Conservation (phyloP, 106 monocot genomes). For the Gastrodia elata region DNA sequence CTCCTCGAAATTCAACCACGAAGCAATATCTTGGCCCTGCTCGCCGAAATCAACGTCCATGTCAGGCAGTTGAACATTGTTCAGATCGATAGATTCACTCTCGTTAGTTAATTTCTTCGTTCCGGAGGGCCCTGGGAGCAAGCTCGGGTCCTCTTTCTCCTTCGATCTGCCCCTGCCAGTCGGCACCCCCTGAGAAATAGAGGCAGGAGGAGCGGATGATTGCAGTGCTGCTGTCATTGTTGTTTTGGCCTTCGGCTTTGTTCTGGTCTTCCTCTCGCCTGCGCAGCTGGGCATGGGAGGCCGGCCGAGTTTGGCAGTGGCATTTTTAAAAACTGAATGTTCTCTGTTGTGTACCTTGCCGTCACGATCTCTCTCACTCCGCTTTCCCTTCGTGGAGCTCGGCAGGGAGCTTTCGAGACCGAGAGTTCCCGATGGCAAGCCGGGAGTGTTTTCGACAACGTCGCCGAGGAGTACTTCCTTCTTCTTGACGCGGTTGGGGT, state of each 20-base stretch:
- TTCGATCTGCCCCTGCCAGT: slow-evolving; percentile 6
- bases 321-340: slow-evolving; percentile 12
- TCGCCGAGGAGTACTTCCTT: slow-evolving; percentile 47
- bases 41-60: slow-evolving; percentile 31
- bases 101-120: slow-evolving; percentile 15
- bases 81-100: slow-evolving; percentile 15
- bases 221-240: too few relatives aligned
- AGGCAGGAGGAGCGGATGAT: slow-evolving; percentile 18
- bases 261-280: slow-evolving; percentile 41
- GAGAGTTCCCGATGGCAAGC: slow-evolving; percentile 9
- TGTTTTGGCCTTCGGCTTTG: slow-evolving; percentile 46
- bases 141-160: slow-evolving; percentile 12
- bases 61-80: slow-evolving; percentile 20
- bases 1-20: slow-evolving; percentile 42
- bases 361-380: slow-evolving; percentile 49
- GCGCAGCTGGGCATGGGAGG: slow-evolving; percentile 27
- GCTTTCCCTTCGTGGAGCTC: slow-evolving; percentile 47
- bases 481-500: slow-evolving; percentile 39
- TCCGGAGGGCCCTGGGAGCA: background rate
- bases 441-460: slow-evolving; percentile 31
- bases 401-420: slow-evolving; percentile 29
- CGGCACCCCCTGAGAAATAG: slow-evolving; percentile 5
- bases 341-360: slow-evolving; percentile 36
- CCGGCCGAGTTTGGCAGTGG: slow-evolving; percentile 20
- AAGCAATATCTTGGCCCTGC: slow-evolving; percentile 39